Evolutionary conservation across 768 basidiomycete genomes (phyloP), one percentile per base, ranked within the genome.

Genomic region (Crepidotus variabilis): DNA sequence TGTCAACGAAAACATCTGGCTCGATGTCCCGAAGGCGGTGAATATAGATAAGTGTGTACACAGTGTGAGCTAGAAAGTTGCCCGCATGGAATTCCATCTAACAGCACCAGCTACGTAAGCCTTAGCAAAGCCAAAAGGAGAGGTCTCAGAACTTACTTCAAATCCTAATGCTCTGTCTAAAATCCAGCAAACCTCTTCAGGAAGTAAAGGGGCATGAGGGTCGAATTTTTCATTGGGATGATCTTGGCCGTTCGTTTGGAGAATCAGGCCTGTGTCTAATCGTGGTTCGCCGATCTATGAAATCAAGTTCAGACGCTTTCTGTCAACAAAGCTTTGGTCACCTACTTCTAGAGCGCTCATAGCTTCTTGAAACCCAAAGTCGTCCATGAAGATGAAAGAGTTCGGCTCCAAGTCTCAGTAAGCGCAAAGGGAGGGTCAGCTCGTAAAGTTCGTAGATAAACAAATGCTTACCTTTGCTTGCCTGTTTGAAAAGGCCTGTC

Each of bases 81-180:
- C 95, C 94, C 3, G 79, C 72, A 67, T 95, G 92, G 87, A 92
- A 97, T 66, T 88, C 83, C 79, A 91, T 88, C 94, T 96, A 65
- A 33, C 24, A 47, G 21, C 49, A 46, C 24, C 47, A 36, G 16
- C 22, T 22, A 7, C 14, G 20, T 51, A 24, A 21, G 50, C 11
- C n/a, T 10, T 18, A 28, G 28, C 11, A 33, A 47, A 13, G 18
- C 5, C 9, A 6, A 43, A 9, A 4, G 13, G 16, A 28, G 47
- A 22, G 7, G 4, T 18, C 21, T 33, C 13, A 14, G n/a, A 18
- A 66, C 75, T 67, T 67, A 90, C 94, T 82, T 98, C 94, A 63
- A 84, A 86, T 32, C 88, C 80, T 62, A 91, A 74, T 14, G 86
- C 74, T 60, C 84, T 77, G 68, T 96, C 95, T 58, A 96, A 74